Evolutionary conservation across 179 eudicot species (phyloP).

Genomic region (Gypsophila paniculata): DNA sequence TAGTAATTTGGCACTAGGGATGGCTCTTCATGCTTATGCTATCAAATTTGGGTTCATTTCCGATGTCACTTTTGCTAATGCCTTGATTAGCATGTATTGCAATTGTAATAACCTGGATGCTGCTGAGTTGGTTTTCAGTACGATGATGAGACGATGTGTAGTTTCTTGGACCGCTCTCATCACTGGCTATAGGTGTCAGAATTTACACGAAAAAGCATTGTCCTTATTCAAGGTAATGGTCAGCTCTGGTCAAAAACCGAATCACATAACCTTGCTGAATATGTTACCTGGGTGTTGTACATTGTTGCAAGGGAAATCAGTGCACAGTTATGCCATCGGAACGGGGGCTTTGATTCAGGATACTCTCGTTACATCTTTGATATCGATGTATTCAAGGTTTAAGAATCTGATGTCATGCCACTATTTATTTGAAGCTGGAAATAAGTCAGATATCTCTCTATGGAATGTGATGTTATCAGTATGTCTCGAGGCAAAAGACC

Average conservation of each 20-base stretch:
- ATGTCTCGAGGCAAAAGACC: slow-evolving; percentile 34
- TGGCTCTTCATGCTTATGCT: slow-evolving; percentile 52
- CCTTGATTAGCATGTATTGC: slow-evolving; percentile 67
- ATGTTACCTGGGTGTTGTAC: slow-evolving; percentile 42
- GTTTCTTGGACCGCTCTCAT: slow-evolving; percentile 74
- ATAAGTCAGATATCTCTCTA: slow-evolving; percentile 37
- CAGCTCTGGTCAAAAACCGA: slow-evolving; percentile 41
- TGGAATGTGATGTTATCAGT: slow-evolving; percentile 67
- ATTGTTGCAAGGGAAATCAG: slow-evolving; percentile 47
- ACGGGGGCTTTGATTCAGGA: slow-evolving; percentile 32
- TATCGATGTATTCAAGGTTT: slow-evolving; percentile 60
- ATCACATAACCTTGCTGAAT: slow-evolving; percentile 55
- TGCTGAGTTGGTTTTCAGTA: slow-evolving; percentile 37
- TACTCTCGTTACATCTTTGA: slow-evolving; percentile 54
- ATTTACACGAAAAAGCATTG: slow-evolving; percentile 30
- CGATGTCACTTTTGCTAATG: slow-evolving; percentile 55
- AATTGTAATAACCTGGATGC: slow-evolving; percentile 39
- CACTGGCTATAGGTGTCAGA: slow-evolving; percentile 42
- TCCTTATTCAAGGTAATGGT: slow-evolving; percentile 42
- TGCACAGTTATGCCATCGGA: slow-evolving; percentile 51
- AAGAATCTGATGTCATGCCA: slow-evolving; percentile 36
- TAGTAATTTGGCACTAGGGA: slow-evolving; percentile 39
- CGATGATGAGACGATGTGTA: slow-evolving; percentile 38
- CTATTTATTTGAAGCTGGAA: slow-evolving; percentile 42
- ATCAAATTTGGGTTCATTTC: slow-evolving; percentile 36